phyloP scores from a whole-genome alignment of 192 early-diverging fungal species.

The Coemansia sp. region DNA sequence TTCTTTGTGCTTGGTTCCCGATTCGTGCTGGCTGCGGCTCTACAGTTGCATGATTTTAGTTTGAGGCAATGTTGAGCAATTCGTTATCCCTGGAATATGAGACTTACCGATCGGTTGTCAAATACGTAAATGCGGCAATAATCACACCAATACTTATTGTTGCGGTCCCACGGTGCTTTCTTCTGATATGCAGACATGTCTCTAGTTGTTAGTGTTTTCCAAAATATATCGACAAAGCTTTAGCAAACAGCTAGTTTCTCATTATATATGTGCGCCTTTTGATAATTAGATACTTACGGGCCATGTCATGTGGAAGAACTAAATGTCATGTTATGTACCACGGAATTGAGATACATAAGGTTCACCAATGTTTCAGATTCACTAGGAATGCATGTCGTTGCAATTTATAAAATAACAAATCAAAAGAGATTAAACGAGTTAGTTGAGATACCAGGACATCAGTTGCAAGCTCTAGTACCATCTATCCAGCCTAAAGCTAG shows the following conservation, averaged over 20 bases:
- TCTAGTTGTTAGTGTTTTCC: not conserved
- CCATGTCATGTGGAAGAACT: too few relatives aligned
- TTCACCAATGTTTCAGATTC: not conserved
- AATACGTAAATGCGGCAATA: slow-evolving; percentile 81
- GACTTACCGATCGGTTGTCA: slow-evolving; percentile 75
- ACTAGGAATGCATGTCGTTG: not conserved
- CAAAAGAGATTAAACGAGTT: not conserved
- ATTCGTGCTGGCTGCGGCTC: slow-evolving; percentile 71
- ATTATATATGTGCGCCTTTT: too few relatives aligned
- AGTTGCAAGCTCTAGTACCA: slow-evolving; percentile 18
- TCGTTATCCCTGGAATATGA: slow-evolving; percentile 6
- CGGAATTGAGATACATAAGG: too few relatives aligned
- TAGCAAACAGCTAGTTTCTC: too few relatives aligned
- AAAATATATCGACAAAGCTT: not conserved
- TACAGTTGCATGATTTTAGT: slow-evolving; percentile 14
- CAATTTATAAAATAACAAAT: slow-evolving; percentile 2
- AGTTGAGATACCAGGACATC: not conserved
- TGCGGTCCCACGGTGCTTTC: slow-evolving; percentile 51
- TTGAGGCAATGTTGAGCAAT: not conserved
- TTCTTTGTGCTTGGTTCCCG: slow-evolving; percentile 79
- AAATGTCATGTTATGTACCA: too few relatives aligned
- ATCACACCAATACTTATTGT: slow-evolving; percentile 80
- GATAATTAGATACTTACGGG: too few relatives aligned
- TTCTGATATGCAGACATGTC: slow-evolving; percentile 26
- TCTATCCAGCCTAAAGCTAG: slow-evolving; percentile 42